A percentile compares a stretch with the other conserved stretches of the same genome.
phyloP scores from a whole-genome alignment of 495 filamentous ascomycete genomes.

The Trichoderma reesei region DNA sequence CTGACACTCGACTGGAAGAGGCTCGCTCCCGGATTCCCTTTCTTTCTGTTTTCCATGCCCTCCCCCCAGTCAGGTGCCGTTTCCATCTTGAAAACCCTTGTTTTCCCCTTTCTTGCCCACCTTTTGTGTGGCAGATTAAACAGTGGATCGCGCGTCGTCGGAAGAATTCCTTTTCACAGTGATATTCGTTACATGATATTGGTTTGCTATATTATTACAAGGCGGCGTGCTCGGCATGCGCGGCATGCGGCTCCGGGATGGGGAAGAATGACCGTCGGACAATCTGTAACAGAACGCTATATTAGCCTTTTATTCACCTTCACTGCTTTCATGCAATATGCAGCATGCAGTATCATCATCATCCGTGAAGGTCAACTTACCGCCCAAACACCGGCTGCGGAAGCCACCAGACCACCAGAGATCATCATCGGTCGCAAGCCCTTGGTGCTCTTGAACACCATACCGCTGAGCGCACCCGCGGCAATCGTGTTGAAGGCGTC shows the following conservation, averaged over 20 bases:
- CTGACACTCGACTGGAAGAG: not conserved
- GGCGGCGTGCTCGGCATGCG: not conserved
- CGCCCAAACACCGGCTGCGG: slow-evolving; percentile 77
- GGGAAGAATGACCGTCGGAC: slow-evolving; percentile 23
- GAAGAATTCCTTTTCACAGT: not conserved
- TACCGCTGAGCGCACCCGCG: slow-evolving; percentile 78
- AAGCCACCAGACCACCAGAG: slow-evolving; percentile 76
- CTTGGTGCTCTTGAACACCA: slow-evolving; percentile 91
- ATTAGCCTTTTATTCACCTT: not conserved
- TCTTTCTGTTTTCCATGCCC: not conserved
- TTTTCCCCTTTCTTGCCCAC: not conserved
- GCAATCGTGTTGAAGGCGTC: slow-evolving; percentile 79
- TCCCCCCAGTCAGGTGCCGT: not conserved
- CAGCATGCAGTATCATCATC: too few relatives aligned
- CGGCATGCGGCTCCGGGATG: slow-evolving; percentile 12
- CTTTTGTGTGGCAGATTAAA: not conserved
- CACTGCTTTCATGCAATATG: not conserved
- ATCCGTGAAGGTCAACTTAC: slow-evolving; percentile 43
- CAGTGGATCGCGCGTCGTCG: not conserved
- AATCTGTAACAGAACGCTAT: slow-evolving; percentile 15
- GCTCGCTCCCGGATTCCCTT: not conserved
- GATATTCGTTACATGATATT: not conserved
- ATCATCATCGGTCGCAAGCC: slow-evolving; percentile 88
- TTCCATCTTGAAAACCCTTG: not conserved
- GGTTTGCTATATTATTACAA: slow-evolving; percentile 1